Base-by-base conservation (phyloP, 164 flowering plant genomes). In the Vitis vinifera region DNA sequence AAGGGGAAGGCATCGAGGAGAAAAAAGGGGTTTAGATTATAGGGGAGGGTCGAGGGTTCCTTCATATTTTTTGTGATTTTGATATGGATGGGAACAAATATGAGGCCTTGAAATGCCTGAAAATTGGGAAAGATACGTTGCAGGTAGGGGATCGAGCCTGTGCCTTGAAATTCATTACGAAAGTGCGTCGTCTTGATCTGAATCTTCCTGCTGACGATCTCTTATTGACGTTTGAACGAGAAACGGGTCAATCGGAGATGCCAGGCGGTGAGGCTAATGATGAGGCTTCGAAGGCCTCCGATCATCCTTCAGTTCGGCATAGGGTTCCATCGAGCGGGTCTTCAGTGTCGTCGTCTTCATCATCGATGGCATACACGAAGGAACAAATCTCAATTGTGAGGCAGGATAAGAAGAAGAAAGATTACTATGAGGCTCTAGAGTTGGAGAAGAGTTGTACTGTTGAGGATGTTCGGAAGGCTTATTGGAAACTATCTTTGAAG, bases 21-120 rank as follows among this genome's bases (percentile, higher is more conserved):
- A 19, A 19, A 19, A 1, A 0, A 19, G 19, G 1, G 19, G 19
- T 19, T 19, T 19, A 19, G 19, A 19, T 19, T 19, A 19, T 1
- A 19, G 1, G 19, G 19, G 19, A 19, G 19, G 19, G 3, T 9
- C 15, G 3, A 56, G 15, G 23, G 49, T 68, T 49, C 55, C 4
- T 63, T 59, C 12, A 9, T 16, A 44, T 57, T 19, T n/a, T 29
- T 6, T 10, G 8, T 3, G 37, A 13, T 37, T 51, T 59, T 15
- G 70, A 27, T 53, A 91, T 93, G 98, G 98, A 94, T 15, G 94
- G 97, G 3, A 94, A 94, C 76, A 94, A 88, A 78, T 97, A 92
- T 49, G 98, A 90, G 51, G 97, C 97, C 3, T 69, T 86, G 74
- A 92, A 88, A 56, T 94, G 94, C 73, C 79, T 94, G 77, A 79